Conservation (phyloP, 192 early-diverging fungal genomes). For the Umbelopsis sp. region DNA sequence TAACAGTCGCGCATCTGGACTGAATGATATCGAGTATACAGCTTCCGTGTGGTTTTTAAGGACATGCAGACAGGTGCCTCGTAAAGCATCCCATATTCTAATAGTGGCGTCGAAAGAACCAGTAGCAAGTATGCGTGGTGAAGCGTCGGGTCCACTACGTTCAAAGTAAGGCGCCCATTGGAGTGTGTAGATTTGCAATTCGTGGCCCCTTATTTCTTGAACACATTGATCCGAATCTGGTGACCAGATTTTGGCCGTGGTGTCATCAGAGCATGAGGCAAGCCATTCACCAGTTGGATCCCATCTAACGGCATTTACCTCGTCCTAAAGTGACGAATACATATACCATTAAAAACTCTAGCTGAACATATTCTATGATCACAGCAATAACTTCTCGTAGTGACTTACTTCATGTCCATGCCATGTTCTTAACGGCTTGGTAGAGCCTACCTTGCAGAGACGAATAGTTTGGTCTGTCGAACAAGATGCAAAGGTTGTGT, state of each 20-base stretch:
- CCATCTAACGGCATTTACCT: slow-evolving; percentile 80
- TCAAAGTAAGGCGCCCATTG: slow-evolving; percentile 74
- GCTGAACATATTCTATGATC: background rate
- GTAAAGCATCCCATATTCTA: slow-evolving; percentile 84
- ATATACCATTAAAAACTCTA: background rate
- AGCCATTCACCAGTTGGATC: slow-evolving; percentile 65
- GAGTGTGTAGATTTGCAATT: slow-evolving; percentile 76
- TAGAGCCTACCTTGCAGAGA: slow-evolving; percentile 74
- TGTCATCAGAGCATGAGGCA: slow-evolving; percentile 81
- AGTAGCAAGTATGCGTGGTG: slow-evolving; percentile 63
- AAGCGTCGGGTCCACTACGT: slow-evolving; percentile 16
- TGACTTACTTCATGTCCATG: slow-evolving; percentile 66
- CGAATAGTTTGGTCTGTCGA: slow-evolving; percentile 80
- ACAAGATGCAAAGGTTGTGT: slow-evolving; percentile 88
- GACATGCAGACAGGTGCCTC: slow-evolving; percentile 64
- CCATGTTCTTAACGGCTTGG: slow-evolving; percentile 73
- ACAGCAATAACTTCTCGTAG: too few species aligned
- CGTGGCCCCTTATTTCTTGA: slow-evolving; percentile 66
- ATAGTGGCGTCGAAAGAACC: slow-evolving; percentile 82
- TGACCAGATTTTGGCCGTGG: slow-evolving; percentile 76
- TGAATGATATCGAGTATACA: slow-evolving; percentile 77
- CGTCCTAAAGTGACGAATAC: slow-evolving; percentile 43
- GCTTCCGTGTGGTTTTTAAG: slow-evolving; percentile 71
- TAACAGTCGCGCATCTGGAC: slow-evolving; percentile 70
- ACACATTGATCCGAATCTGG: slow-evolving; percentile 56